Evolutionary conservation across 352 stramenopile species (phyloP).

Genomic region (Phytophthora ramorum): DNA sequence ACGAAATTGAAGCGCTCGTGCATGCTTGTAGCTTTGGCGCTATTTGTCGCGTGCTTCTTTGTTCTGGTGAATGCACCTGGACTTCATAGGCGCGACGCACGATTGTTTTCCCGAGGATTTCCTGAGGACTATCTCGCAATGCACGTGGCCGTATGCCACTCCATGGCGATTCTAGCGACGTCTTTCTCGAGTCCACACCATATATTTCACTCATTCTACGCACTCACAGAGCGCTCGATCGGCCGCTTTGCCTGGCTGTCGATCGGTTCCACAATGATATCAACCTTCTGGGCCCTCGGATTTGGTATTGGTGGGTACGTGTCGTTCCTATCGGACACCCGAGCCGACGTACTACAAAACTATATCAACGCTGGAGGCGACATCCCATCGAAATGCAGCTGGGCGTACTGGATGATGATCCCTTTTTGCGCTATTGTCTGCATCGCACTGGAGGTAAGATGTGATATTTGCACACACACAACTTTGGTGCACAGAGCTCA

Average conservation of each 20-base stretch:
- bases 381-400: conserved; percentile 31
- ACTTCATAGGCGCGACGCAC: conserved; percentile 35
- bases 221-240: conserved; percentile 44
- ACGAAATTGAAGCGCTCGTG: conserved; percentile 36
- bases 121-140: conserved; percentile 54
- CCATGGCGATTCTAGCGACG: conserved; percentile 54
- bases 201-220: conserved; percentile 63
- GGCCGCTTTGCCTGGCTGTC: conserved; percentile 44
- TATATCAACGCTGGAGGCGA: conserved; percentile 39
- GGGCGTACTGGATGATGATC: conserved; percentile 54
- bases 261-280: conserved; percentile 36
- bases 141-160: conserved; percentile 54
- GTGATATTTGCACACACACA: background rate
- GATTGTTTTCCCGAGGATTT: conserved; percentile 39
- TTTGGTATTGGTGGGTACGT: conserved; percentile 62
- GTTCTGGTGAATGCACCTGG: conserved; percentile 35
- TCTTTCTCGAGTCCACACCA: conserved; percentile 55
- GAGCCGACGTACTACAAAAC: conserved; percentile 56
- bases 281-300: conserved; percentile 41
- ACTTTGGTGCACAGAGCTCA: background rate
- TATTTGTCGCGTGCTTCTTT: conserved; percentile 40
- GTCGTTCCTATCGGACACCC: conserved; percentile 51
- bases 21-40: conserved; percentile 26
- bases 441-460: conserved; percentile 54
- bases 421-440: conserved; percentile 48